Conservation (phyloP, 192 early-diverging fungal genomes). For the Thamnidium elegans region DNA sequence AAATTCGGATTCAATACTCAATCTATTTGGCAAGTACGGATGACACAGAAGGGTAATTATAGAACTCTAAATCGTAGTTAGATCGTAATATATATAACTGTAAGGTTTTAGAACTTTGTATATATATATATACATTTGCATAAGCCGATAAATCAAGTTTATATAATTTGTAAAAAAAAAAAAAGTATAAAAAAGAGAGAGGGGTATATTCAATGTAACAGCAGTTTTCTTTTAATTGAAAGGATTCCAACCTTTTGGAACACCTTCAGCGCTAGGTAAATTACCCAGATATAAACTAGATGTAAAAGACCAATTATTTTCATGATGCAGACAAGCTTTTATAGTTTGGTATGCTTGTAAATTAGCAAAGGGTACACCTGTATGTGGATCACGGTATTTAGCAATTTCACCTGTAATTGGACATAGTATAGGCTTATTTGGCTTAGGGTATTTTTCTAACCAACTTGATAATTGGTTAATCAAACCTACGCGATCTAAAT, state of each 20-base stretch:
- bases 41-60: too few species aligned
- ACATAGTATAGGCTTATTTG: slow-evolving; percentile 39
- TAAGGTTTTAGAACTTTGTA: too few species aligned
- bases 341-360: slow-evolving; percentile 55
- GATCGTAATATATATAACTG: too few species aligned
- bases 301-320: slow-evolving; percentile 52
- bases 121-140: too few species aligned
- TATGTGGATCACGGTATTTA: slow-evolving; percentile 57
- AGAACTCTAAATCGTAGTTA: too few species aligned
- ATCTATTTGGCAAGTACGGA: too few species aligned
- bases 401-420: slow-evolving; percentile 61
- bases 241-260: slow-evolving; percentile 29
- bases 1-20: too few species aligned
- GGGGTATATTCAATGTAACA: too few species aligned
- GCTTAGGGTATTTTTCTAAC: slow-evolving; percentile 21
- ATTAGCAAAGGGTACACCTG: slow-evolving; percentile 58
- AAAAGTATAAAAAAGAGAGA: too few species aligned
- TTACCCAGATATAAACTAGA: slow-evolving; percentile 16
- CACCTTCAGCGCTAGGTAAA: slow-evolving; percentile 21
- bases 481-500: slow-evolving; percentile 27
- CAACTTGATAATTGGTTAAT: slow-evolving; percentile 24
- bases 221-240: too few species aligned
- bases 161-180: too few species aligned
- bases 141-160: too few species aligned
- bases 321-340: slow-evolving; percentile 40